Conservation (phyloP, 768 basidiomycete genomes). For the Aureoboletus auriporus region DNA sequence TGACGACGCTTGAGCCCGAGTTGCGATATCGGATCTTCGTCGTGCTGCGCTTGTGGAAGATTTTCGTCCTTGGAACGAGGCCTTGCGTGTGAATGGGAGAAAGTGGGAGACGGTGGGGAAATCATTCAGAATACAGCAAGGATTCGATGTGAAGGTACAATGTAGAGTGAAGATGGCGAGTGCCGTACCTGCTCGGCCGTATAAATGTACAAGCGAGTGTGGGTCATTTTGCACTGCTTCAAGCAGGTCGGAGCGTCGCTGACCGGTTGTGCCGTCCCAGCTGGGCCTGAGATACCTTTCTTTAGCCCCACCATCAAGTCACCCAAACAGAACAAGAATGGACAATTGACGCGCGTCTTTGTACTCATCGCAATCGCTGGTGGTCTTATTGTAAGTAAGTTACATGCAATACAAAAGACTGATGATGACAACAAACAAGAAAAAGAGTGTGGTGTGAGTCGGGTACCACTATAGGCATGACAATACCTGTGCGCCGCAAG, state of each 20-base stretch:
- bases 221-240: constrained; percentile 24
- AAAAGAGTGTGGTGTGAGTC: constrained; percentile 1
- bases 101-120: constrained; percentile 7
- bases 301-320: not conserved
- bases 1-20: constrained; percentile 21
- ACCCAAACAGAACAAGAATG: constrained; percentile 5
- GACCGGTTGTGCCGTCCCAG: not conserved
- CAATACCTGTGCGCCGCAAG: not conserved
- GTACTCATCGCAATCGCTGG: constrained; percentile 10
- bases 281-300: too few species aligned
- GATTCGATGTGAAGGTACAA: not conserved
- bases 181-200: constrained; percentile 9
- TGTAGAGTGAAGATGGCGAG: constrained; percentile 6
- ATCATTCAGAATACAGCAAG: constrained; percentile 19
- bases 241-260: constrained; percentile 3
- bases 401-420: constrained; percentile 8
- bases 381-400: constrained; percentile 7
- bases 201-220: constrained; percentile 23
- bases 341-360: constrained; percentile 5
- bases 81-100: constrained; percentile 2
- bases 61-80: constrained; percentile 9
- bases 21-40: constrained; percentile 10
- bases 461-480: not conserved
- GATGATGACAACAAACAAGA: not conserved
- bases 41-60: constrained; percentile 19